These are phyloP conservation scores for Lentinula sp. DNA, from an alignment of 768 basidiomycete genomes.

Conservation along the genomic window DNA sequence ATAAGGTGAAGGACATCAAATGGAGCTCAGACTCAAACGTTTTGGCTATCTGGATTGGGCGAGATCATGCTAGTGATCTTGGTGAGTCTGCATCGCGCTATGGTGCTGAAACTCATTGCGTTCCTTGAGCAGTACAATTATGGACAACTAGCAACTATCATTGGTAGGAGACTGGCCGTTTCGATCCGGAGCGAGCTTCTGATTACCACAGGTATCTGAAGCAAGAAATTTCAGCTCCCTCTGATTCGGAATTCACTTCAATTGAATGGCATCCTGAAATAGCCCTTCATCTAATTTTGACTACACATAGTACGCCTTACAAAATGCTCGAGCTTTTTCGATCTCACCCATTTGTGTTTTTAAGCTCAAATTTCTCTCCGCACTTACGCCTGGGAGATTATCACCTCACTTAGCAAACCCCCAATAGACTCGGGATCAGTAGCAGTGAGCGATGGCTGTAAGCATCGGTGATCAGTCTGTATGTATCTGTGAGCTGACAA, in stretches of 20 bases:
- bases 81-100: constrained; percentile 33
- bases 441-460: constrained; percentile 86
- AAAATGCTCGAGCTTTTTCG: neutral
- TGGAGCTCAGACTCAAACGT: constrained; percentile 92
- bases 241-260: constrained; percentile 52
- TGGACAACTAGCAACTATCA: constrained; percentile 96
- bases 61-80: constrained; percentile 52
- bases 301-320: constrained; percentile 52
- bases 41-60: constrained; percentile 79
- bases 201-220: constrained; percentile 73
- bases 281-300: constrained; percentile 55
- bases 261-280: constrained; percentile 88
- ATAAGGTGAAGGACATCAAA: constrained; percentile 64
- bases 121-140: constrained; percentile 63
- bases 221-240: constrained; percentile 67
- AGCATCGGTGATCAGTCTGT: constrained; percentile 19
- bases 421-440: constrained; percentile 81
- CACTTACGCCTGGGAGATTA: constrained; percentile 77
- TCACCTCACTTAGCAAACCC: constrained; percentile 42
- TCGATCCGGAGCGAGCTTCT: neutral
- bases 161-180: constrained; percentile 44
- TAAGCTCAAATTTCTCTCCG: constrained; percentile 52
- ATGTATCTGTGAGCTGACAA: neutral
- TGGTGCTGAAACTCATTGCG: constrained; percentile 3
- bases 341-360: neutral